Conservation (phyloP, 2,329 filamentous ascomycete species). For the Fusarium austroafricanum region DNA sequence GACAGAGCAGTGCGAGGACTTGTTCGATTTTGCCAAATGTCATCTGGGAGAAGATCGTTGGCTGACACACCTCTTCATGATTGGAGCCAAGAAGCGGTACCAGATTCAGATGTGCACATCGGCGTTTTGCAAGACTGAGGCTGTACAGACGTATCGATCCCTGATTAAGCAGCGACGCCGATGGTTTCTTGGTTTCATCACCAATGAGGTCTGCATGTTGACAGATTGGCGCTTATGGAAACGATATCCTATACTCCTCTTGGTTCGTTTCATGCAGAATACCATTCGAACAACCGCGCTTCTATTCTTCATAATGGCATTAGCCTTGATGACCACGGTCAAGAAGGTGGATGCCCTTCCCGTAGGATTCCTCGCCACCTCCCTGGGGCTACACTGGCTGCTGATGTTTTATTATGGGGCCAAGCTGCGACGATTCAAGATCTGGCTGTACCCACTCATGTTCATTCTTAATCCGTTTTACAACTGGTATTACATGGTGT, state of each 20-base stretch:
- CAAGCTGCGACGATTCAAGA: conserved; percentile 89
- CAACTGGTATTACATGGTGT: conserved; percentile 99
- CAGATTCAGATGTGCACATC: conserved; percentile 98
- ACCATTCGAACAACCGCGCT: conserved; percentile 94
- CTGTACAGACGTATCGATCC: conserved; percentile 86
- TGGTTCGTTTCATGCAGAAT: conserved; percentile 94
- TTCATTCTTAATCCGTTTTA: conserved; percentile 96
- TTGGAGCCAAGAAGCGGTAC: conserved; percentile 90
- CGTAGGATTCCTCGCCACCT: conserved; percentile 92
- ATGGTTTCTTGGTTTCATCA: conserved; percentile 98
- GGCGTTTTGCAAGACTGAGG: conserved; percentile 98
- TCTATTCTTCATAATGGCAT: conserved; percentile 92
- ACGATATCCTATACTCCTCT: conserved; percentile 85
- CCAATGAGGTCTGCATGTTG: conserved; percentile 98
- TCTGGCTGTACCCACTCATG: conserved; percentile 95
- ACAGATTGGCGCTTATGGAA: conserved; percentile 93
- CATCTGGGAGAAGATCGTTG: conserved; percentile 96
- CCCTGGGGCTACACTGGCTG: conserved; percentile 90
- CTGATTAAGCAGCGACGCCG: conserved; percentile 93
- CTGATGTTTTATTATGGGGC: conserved; percentile 97
- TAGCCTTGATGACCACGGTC: conserved; percentile 86
- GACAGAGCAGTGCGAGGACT: conserved; percentile 91
- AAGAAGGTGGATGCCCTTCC: conserved; percentile 83
- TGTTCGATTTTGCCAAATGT: conserved; percentile 97
- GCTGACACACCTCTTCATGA: conserved; percentile 99